Base-by-base conservation (phyloP, 225 moss, liverwort and hornwort genomes). In the Ulota crispa region DNA sequence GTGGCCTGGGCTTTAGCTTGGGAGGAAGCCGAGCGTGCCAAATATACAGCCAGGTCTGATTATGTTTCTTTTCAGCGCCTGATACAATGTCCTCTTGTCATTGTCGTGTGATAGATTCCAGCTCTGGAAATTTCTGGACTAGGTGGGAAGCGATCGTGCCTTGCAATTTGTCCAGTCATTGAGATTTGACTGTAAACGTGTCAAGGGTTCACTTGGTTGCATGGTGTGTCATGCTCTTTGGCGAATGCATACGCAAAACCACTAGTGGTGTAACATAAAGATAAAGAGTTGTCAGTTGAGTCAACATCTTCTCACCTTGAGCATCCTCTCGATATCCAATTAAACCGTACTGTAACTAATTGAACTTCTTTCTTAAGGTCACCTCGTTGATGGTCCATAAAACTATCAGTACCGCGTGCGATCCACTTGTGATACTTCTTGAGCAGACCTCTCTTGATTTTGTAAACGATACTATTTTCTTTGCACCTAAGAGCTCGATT, bases 21-120 rank as follows among this genome's bases (percentile, higher is more conserved):
- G 98, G 98, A 99, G 85, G 98, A 99, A 65, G 95, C 98, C 8
- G 95, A 99, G 82, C 93, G 91, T 57, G 92, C 95, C 71, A 99
- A 92, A 73, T 95, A 94, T 69, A 82, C 92, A 70, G 95, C 98
- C 43, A 95, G 94, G 98, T 95, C 83, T 50, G 50, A 62, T 43
- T 67, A 67, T 68, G 59, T 82, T 71, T 52, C 68, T 27, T 27
- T 57, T 64, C 9, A 28, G 79, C 31, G 62, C 62, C 11, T 74
- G n/a, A 20, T 61, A 41, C 60, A 53, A n/a, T 20, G 32, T 9
- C 21, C 64, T 9, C 52, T 68, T 41, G 23, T 53, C 54, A 41
- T 68, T 32, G 50, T 15, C 31, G 30, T 73, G 53, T 59, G 24
- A 53, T 37, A 39, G 36, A 73, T 61, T 82, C 34, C 27, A 47